These are phyloP conservation scores for Podaxis sp. DNA, from an alignment of 768 basidiomycete species.

Conservation along the genomic window DNA sequence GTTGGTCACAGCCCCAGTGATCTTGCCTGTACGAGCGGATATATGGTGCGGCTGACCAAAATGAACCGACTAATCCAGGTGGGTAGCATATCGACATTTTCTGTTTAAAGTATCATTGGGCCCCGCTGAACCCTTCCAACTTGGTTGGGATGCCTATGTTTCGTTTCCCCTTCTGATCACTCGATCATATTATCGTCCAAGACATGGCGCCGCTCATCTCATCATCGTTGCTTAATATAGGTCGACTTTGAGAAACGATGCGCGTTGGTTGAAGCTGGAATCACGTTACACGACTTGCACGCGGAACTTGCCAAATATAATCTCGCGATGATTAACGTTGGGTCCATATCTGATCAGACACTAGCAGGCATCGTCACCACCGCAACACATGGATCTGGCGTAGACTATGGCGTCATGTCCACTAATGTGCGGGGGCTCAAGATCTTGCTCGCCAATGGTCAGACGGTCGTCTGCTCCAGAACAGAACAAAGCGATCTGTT, in stretches of 20 bases:
- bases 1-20: slow-evolving; percentile 94
- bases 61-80: slow-evolving; percentile 79
- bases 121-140: background rate
- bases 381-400: slow-evolving; percentile 92
- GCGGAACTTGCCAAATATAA: slow-evolving; percentile 57
- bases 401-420: slow-evolving; percentile 77
- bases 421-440: slow-evolving; percentile 75
- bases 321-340: slow-evolving; percentile 89
- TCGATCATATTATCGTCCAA: background rate
- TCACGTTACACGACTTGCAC: slow-evolving; percentile 77
- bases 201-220: slow-evolving; percentile 9
- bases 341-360: slow-evolving; percentile 96
- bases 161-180: slow-evolving; percentile 5
- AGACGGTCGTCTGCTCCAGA: slow-evolving; percentile 65
- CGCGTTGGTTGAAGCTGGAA: slow-evolving; percentile 75
- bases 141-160: slow-evolving; percentile 6
- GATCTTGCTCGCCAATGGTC: slow-evolving; percentile 76
- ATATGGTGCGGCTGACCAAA: slow-evolving; percentile 78
- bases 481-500: slow-evolving; percentile 73
- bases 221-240: slow-evolving; percentile 37
- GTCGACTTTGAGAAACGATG: slow-evolving; percentile 66
- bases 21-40: slow-evolving; percentile 85
- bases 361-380: slow-evolving; percentile 92
- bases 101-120: slow-evolving; percentile 9
- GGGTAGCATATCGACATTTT: slow-evolving; percentile 28